Conservation (phyloP, 345 rosid genomes). For the Eucalyptus regnans region DNA sequence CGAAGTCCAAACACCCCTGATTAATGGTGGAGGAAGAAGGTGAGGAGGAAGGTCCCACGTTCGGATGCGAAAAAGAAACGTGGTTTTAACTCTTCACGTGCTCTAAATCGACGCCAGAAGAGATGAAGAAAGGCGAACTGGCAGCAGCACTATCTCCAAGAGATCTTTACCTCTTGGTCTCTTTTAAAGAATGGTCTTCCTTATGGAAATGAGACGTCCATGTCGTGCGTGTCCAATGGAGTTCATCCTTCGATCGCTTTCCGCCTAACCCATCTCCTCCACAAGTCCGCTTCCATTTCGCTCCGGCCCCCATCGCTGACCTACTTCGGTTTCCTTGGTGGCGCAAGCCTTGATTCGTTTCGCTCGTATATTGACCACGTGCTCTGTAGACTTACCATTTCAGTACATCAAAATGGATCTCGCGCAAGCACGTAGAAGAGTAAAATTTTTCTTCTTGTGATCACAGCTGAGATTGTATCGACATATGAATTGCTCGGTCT, state of each 20-base stretch:
- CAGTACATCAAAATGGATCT: not conserved
- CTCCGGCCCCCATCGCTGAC: not conserved
- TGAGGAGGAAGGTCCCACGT: not conserved
- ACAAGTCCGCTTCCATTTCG: not conserved
- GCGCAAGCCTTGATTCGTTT: not conserved
- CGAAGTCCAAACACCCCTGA: not conserved
- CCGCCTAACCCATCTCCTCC: not conserved
- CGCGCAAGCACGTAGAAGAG: not conserved
- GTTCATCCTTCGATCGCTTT: not conserved
- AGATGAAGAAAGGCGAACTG: not conserved
- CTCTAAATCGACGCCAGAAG: not conserved
- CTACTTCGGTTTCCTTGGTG: not conserved
- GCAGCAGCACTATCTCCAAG: not conserved
- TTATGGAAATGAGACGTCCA: not conserved
- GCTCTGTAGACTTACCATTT: not conserved
- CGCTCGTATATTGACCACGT: not conserved
- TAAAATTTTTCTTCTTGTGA: not conserved
- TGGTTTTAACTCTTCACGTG: not conserved
- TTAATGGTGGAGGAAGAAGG: not conserved
- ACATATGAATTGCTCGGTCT: not conserved
- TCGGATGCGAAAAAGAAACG: not conserved
- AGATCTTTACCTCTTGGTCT: not conserved
- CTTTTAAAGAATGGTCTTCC: not conserved
- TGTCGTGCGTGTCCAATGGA: not conserved
- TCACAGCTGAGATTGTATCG: not conserved